phyloP scores from a whole-genome alignment of 2,329 filamentous ascomycete species.

The Penicillium concentricum region DNA sequence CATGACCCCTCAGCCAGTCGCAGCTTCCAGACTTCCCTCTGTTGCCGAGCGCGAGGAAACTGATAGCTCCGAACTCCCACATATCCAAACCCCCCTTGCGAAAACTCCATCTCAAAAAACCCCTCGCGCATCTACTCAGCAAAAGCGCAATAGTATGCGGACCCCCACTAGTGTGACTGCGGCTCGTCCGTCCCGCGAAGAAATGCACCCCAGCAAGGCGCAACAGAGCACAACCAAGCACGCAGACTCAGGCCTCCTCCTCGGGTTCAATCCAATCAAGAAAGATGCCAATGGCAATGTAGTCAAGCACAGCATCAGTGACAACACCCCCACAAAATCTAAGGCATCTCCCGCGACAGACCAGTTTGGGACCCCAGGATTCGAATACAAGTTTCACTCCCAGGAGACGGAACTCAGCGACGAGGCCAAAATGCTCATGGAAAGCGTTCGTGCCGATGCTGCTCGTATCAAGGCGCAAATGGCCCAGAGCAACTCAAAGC shows the following conservation, averaged over 20 bases:
- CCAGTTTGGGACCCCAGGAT: slow-evolving; percentile 44
- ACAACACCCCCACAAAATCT: slow-evolving; percentile 46
- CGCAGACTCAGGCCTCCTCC: slow-evolving; percentile 73
- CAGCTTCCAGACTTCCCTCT: slow-evolving; percentile 40
- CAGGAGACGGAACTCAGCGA: slow-evolving; percentile 47
- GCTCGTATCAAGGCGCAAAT: slow-evolving; percentile 69
- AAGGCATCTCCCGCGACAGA: slow-evolving; percentile 32
- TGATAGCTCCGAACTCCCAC: slow-evolving; percentile 32
- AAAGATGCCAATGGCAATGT: slow-evolving; percentile 39
- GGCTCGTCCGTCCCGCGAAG: slow-evolving; percentile 68
- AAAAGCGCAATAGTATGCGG: slow-evolving; percentile 28
- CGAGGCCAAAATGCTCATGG: slow-evolving; percentile 58
- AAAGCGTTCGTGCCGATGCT: slow-evolving; percentile 70
- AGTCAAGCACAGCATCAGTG: slow-evolving; percentile 28
- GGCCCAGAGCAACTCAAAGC: slow-evolving; percentile 59
- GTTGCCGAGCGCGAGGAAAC: slow-evolving; percentile 50
- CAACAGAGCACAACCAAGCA: slow-evolving; percentile 73
- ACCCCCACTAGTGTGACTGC: slow-evolving; percentile 56
- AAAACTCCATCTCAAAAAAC: slow-evolving; percentile 25
- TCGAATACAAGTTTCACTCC: slow-evolving; percentile 47
- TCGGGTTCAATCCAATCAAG: slow-evolving; percentile 78
- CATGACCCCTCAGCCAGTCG: slow-evolving; percentile 19
- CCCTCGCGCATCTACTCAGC: slow-evolving; percentile 28
- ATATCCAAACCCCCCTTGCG: slow-evolving; percentile 26
- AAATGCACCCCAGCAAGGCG: slow-evolving; percentile 89